Conservation (phyloP, 139 green algal genomes). For the Tetraselmis striata region DNA sequence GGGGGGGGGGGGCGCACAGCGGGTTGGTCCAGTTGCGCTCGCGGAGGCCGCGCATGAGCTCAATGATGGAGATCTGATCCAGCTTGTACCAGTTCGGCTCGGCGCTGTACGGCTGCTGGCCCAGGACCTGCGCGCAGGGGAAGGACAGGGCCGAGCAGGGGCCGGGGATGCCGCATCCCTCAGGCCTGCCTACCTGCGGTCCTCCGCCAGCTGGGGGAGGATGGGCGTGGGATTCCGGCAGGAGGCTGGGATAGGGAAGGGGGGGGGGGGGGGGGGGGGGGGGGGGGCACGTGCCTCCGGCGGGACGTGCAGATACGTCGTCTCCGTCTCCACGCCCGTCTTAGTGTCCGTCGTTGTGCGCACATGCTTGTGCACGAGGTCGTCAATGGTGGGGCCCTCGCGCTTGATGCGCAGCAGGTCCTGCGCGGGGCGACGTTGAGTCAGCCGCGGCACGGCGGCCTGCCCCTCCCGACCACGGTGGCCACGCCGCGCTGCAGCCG, state of each 20-base stretch:
- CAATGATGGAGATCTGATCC: slow-evolving; percentile 45
- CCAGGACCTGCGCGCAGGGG: slow-evolving; percentile 1
- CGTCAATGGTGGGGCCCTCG: slow-evolving; percentile 33
- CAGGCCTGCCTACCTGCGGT: too few species aligned
- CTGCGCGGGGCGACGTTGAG: too few species aligned
- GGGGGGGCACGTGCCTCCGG: too few species aligned
- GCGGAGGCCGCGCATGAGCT: slow-evolving; percentile 51
- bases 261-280: too few species aligned
- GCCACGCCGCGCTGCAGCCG: too few species aligned
- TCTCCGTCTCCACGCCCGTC: neutral
- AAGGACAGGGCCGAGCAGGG: too few species aligned
- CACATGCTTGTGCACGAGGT: slow-evolving; percentile 28
- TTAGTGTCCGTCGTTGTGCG: neutral
- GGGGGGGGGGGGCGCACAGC: neutral
- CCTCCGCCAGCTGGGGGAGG: too few species aligned
- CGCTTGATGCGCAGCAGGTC: slow-evolving; percentile 48
- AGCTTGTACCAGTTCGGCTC: slow-evolving; percentile 64
- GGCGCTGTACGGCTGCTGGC: neutral
- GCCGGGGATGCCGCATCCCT: too few species aligned
- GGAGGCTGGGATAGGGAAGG: too few species aligned
- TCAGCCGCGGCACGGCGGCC: too few species aligned
- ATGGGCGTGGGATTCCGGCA: too few species aligned
- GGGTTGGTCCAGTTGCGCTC: slow-evolving; percentile 70
- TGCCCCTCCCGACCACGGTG: too few species aligned
- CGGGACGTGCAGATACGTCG: neutral